Percentiles rank a stretch among this genome's conserved stretches.
Evolutionary conservation across 1,139 yeast species (phyloP).

Genomic region (Magnusiomyces fungicola): DNA sequence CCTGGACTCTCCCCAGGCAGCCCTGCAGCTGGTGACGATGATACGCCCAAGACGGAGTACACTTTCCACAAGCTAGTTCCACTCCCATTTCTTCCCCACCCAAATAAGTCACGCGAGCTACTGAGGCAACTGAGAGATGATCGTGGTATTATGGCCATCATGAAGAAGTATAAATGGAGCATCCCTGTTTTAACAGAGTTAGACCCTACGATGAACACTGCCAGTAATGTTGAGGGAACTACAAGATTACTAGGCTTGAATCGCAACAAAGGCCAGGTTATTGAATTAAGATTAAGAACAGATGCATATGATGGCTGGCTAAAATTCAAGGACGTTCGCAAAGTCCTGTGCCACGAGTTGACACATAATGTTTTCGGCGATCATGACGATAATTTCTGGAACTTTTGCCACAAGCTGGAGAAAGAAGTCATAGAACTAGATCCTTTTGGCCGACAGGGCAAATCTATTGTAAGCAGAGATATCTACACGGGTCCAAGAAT

Average conservation of each 20-base stretch:
- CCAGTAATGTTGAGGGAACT: slow-evolving; percentile 20
- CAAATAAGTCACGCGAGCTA: slow-evolving; percentile 27
- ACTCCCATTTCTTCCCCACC: slow-evolving; percentile 30
- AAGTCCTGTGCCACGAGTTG: slow-evolving; percentile 36
- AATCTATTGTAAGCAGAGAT: slow-evolving; percentile 16
- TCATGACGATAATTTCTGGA: slow-evolving; percentile 35
- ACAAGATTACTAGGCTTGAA: slow-evolving; percentile 32
- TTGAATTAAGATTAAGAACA: slow-evolving; percentile 35
- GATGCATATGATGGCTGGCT: slow-evolving; percentile 37
- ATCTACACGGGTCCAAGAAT: slow-evolving; percentile 23
- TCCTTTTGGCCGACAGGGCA: slow-evolving; percentile 26
- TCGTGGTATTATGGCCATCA: slow-evolving; percentile 32
- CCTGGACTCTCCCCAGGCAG: slow-evolving; percentile 2
- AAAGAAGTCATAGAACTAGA: slow-evolving; percentile 31
- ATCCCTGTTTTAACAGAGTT: slow-evolving; percentile 35
- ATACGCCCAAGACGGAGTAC: slow-evolving; percentile 19
- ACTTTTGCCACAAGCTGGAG: slow-evolving; percentile 31
- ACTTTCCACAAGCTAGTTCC: slow-evolving; percentile 33
- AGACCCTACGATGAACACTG: slow-evolving; percentile 35
- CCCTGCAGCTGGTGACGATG: slow-evolving; percentile 3
- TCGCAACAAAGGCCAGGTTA: slow-evolving; percentile 32
- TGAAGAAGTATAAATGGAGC: slow-evolving; percentile 32
- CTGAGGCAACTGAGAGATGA: slow-evolving; percentile 32
- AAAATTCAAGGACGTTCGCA: slow-evolving; percentile 31
- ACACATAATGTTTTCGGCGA: slow-evolving; percentile 35